phyloP scores from a whole-genome alignment of 164 flowering plant genomes.

The Umbilicus rupestris region DNA sequence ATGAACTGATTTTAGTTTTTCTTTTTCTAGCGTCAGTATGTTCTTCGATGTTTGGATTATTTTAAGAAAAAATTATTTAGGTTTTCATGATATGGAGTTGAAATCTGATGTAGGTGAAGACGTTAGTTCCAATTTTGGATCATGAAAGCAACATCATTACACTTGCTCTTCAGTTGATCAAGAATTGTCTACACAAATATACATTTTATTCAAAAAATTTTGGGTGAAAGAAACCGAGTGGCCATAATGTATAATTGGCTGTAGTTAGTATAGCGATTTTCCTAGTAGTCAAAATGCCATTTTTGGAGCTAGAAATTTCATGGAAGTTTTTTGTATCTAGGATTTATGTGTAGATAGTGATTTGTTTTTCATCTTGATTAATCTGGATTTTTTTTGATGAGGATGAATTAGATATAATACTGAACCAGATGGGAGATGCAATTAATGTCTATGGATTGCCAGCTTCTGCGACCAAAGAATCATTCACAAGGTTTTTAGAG shows the following conservation, averaged over 20 bases:
- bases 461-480: constrained; percentile 22
- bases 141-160: too few relatives aligned
- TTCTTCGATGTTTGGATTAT: too few relatives aligned
- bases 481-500: constrained; percentile 43
- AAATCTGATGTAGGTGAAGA: too few relatives aligned
- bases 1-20: neutral
- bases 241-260: too few relatives aligned
- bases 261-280: too few relatives aligned
- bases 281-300: neutral
- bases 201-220: too few relatives aligned
- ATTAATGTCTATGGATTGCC: constrained; percentile 56
- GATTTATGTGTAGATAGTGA: neutral
- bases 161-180: too few relatives aligned
- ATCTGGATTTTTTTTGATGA: neutral
- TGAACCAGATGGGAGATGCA: constrained; percentile 40
- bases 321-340: neutral
- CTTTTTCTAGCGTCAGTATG: too few relatives aligned
- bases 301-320: neutral
- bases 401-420: constrained; percentile 6
- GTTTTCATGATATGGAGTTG: neutral
- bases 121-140: too few relatives aligned
- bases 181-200: too few relatives aligned
- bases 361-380: neutral
- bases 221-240: too few relatives aligned
- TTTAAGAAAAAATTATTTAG: neutral